Base-by-base conservation (phyloP, 2,329 filamentous ascomycete species). In the Neonectria magnoliae region DNA sequence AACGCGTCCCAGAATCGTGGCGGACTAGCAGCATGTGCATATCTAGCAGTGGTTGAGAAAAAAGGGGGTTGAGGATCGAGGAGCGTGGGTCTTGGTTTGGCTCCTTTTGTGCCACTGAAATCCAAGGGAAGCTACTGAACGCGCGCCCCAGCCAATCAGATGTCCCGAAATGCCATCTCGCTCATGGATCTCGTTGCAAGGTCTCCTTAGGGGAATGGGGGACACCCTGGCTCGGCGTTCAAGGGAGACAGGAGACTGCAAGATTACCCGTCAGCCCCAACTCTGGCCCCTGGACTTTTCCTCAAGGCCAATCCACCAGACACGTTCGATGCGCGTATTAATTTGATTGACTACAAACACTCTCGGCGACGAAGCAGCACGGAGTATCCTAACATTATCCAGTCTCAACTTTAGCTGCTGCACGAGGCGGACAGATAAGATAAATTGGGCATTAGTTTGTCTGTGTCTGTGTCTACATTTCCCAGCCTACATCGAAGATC, bases 11-110 rank as follows among this genome's bases (percentile, higher is more conserved):
- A 27, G 22, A 29, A 14, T 48, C 22, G 22, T 16, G 45, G 22
- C 22, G 8, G 45, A 22, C 45, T 48, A 48, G 14, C 45, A 48
- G 20, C 22, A 47, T 25, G 44, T 18, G 27, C 47, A 42, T 41
- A 44, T 59, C 42, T 59, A 41, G 50, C 14, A 38, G 14, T 38
- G 14, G 36, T 38, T 38, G 55, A 53, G 25, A 38, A 16, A 42
- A 53, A 56, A 62, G 59, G 59, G 59, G 59, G 45, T 22, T 45
- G 53, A 62, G 59, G 57, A 60, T 60, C 29, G 29, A 42, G 5
- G 10, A 22, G 36, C 58, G 58, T 61, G 58, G 58, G 58, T 42
- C 58, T 29, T 42, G 41, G n/a, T 51, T 42, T 53, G 42, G n/a
- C 47, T 48, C 31, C 50, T 42, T 36, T 33, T 36, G 47, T 57